Evolutionary conservation across 306 rosid genomes (phyloP), one percentile per base, ranked within the genome.

Genomic region (Ammopiptanthus mongolicus): DNA sequence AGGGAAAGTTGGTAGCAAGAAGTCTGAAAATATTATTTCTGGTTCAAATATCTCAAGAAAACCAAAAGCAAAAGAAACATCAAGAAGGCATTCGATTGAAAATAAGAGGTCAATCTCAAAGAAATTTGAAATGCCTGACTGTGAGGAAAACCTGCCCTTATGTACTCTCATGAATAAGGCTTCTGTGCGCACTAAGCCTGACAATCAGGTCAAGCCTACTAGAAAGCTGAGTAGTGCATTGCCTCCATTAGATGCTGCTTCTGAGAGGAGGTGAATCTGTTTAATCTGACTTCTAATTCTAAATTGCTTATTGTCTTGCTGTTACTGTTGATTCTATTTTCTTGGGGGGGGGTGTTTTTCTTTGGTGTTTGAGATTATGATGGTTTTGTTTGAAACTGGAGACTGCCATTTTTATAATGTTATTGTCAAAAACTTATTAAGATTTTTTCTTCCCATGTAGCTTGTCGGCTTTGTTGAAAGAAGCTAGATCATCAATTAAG

Each of bases 261-360:
- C 90, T 33, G 83, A 89, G 83, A 84, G 69, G 83, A 88, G 96
- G 98, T 89, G 75, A 77, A 28, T 73, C 12, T 71, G 34, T 68
- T 14, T 81, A 46, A 47, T 51, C 44, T 23, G 14, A 29, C 47
- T 41, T 25, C 28, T 57, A 69, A 58, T 22, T 46, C 29, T 57
- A 69, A 58, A 31, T 81, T 21, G 33, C 56, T 69, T 65, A 66
- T 48, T 22, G 18, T 46, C 44, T 33, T 66, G 55, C 19, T 39
- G 39, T 33, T 66, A 37, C 15, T 47, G 41, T 56, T 36, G 14
- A 0, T 33, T 34, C 8, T 17, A 69, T 53, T 31, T 21, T 6
- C 58, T 33, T 13, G 18, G 31, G 12, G 8, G 1, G 14, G 47
- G 47, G 47, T 7, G 1, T 46, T 18, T 19, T 41, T 28, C 33